Base-by-base conservation (phyloP, 2,329 filamentous ascomycete genomes). In the Phialemoniopsis sp. region DNA sequence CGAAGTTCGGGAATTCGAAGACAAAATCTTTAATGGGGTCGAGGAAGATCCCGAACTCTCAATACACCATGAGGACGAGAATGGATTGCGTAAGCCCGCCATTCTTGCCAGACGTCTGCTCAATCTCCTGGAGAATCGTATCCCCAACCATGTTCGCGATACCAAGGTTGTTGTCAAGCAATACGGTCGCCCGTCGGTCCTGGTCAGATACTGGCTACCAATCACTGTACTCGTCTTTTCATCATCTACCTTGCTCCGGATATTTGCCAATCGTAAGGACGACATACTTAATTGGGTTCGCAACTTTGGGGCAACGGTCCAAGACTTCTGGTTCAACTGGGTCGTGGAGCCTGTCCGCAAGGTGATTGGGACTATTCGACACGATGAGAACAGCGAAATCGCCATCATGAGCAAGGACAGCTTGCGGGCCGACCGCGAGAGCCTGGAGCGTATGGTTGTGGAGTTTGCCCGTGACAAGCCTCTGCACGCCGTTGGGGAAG, bases 291-390 rank as follows among this genome's bases (percentile, higher is more conserved):
- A 80, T 34, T 96, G 90, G 89, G 70, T 95, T 33, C 71, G 76
- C 29, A 86, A 93, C 47, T 66, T 95, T 18, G 91, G 89, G 8
- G 68, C 70, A 2, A 98, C 93, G 0, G 67, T 82, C 1, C 76
- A 87, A 39, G 91, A 95, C 60, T 98, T 98, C 58, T 96, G 90
- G 87, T 73, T 82, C 44, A 98, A 98, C 59, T 98, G 93, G 93
- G 85, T 98, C 4, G 69, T 98, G 10, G 85, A 95, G 47, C 93
- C 93, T 0, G 73, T 81, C 1, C 80, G 80, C 51, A 91, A 89
- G 57, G 74, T 98, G 14, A 78, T 98, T 42, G 82, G 85, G 36
- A 98, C 93, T 0, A 97, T 98, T 49, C 82, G 91, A 5, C 93
- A 97, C 59, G 89, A 97, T 54, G 82, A 87, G 52, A 85, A 82